Percentiles rank a stretch among this genome's conserved stretches.
Conservation (phyloP, 2,329 filamentous ascomycete species). For the Clarireedia hainanense region DNA sequence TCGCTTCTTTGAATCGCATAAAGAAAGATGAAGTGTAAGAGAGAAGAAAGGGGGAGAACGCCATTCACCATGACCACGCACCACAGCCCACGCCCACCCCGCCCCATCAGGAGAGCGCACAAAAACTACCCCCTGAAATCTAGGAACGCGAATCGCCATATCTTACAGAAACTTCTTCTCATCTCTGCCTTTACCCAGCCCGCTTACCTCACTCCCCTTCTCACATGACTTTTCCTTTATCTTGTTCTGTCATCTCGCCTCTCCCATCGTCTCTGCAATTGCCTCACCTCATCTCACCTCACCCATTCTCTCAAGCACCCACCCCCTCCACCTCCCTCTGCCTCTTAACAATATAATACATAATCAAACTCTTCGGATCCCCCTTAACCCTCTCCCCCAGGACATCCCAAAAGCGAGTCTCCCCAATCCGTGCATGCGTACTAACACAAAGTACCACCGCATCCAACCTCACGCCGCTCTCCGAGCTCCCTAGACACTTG, state of each 20-base stretch:
- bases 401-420: slow-evolving; percentile 58
- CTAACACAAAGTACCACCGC: slow-evolving; percentile 74
- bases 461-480: slow-evolving; percentile 61
- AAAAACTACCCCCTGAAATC: no score
- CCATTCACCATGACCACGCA: no score
- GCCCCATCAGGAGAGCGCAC: no score
- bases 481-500: slow-evolving; percentile 51
- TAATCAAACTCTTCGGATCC: slow-evolving; percentile 68
- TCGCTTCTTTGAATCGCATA: no score
- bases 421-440: slow-evolving; percentile 55
- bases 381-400: slow-evolving; percentile 54
- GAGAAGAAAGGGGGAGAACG: no score
- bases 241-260: no score
- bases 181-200: background rate
- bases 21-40: no score
- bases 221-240: no score
- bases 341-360: slow-evolving; percentile 71
- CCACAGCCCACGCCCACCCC: no score
- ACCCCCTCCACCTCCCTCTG: slow-evolving; percentile 43
- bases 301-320: background rate
- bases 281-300: background rate
- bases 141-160: background rate
- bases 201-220: no score
- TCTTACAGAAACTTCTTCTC: background rate
- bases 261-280: no score